phyloP scores from a whole-genome alignment of 2,329 filamentous ascomycete genomes.

The Epichloe gansuensis region DNA sequence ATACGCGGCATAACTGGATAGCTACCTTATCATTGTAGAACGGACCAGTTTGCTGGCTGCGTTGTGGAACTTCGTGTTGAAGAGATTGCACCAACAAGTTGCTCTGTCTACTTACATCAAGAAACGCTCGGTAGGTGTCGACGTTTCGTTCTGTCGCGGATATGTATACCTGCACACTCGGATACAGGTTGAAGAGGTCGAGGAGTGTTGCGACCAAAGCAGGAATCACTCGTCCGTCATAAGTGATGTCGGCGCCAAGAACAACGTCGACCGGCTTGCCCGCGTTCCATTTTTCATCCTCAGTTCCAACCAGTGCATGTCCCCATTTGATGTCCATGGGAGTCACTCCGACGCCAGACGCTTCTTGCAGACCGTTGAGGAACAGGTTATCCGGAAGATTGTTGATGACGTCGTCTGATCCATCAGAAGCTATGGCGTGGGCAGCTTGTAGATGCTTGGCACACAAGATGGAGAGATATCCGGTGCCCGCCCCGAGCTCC shows the following conservation, averaged over 20 bases:
- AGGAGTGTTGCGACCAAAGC: slow-evolving; percentile 51
- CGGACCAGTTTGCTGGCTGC: slow-evolving; percentile 40
- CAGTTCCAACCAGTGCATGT: slow-evolving; percentile 41
- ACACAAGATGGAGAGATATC: slow-evolving; percentile 61
- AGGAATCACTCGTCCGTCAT: slow-evolving; percentile 52
- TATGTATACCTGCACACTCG: slow-evolving; percentile 47
- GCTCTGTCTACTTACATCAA: slow-evolving; percentile 40
- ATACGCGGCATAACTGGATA: slow-evolving; percentile 38
- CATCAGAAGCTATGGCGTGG: slow-evolving; percentile 58
- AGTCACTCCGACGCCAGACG: slow-evolving; percentile 21
- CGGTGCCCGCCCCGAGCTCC: slow-evolving; percentile 66
- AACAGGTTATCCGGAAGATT: slow-evolving; percentile 54
- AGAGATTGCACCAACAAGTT: slow-evolving; percentile 30
- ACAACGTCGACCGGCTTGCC: slow-evolving; percentile 45
- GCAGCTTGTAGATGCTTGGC: slow-evolving; percentile 49
- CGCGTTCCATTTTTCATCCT: slow-evolving; percentile 39
- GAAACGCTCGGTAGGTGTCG: slow-evolving; percentile 53
- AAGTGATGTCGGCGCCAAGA: slow-evolving; percentile 67
- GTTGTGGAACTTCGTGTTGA: slow-evolving; percentile 26
- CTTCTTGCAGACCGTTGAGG: slow-evolving; percentile 49
- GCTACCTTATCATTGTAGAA: slow-evolving; percentile 50
- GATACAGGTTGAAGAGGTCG: slow-evolving; percentile 46
- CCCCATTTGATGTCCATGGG: slow-evolving; percentile 54
- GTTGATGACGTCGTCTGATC: slow-evolving; percentile 58
- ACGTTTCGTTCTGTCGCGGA: slow-evolving; percentile 59